Evolutionary conservation across 192 early-diverging fungal species (phyloP).

Genomic region (Coemansia sp.): DNA sequence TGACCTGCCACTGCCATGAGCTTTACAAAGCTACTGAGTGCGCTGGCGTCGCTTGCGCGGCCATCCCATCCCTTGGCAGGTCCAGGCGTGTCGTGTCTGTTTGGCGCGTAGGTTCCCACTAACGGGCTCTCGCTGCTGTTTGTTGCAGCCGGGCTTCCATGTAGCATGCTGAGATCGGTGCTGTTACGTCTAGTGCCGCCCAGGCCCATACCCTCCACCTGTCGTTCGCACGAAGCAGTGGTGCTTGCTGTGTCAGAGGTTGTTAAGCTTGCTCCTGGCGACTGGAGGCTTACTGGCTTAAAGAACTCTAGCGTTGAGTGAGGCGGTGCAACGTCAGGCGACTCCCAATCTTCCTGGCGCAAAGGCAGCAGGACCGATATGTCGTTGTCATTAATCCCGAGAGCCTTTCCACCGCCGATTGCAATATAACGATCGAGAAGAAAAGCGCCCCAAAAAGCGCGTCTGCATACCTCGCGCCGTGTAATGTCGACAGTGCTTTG

Average conservation of each 20-base stretch:
- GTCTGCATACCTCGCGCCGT: slow-evolving; percentile 46
- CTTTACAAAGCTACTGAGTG: slow-evolving; percentile 51
- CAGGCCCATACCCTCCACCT: slow-evolving; percentile 1
- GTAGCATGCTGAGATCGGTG: not conserved
- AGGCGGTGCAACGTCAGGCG: slow-evolving; percentile 26
- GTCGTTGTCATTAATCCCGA: slow-evolving; percentile 56
- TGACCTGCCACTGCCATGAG: slow-evolving; percentile 54
- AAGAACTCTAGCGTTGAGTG: slow-evolving; percentile 51
- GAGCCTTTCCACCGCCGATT: slow-evolving; percentile 54
- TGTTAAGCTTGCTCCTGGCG: not conserved
- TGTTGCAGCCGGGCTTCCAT: slow-evolving; percentile 5
- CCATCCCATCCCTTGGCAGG: slow-evolving; percentile 28
- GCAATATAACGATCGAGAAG: slow-evolving; percentile 52
- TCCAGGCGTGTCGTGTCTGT: slow-evolving; percentile 21
- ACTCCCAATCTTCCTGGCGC: slow-evolving; percentile 46
- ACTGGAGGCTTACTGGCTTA: slow-evolving; percentile 18
- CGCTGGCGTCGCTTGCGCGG: slow-evolving; percentile 29
- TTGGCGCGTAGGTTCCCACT: slow-evolving; percentile 9
- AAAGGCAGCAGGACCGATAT: slow-evolving; percentile 49
- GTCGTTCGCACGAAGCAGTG: not conserved
- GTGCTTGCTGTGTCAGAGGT: slow-evolving; percentile 2
- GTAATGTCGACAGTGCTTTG: slow-evolving; percentile 42
- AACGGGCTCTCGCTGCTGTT: slow-evolving; percentile 25
- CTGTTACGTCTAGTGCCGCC: not conserved
- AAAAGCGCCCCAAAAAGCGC: slow-evolving; percentile 55